These are phyloP conservation scores for Nemania serpens DNA, from an alignment of 2,329 filamentous ascomycete species.

Conservation along the genomic window DNA sequence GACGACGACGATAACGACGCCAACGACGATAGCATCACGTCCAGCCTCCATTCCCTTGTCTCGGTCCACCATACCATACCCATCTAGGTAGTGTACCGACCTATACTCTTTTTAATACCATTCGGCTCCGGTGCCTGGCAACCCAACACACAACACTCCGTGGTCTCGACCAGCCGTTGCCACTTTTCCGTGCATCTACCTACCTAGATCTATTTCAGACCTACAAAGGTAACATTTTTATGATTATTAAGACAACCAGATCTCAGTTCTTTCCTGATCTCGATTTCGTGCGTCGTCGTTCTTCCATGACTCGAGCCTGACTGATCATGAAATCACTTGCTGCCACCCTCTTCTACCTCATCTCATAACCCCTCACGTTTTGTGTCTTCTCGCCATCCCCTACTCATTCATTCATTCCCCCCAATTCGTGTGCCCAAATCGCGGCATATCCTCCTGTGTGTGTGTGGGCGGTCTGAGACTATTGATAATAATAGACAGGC, in stretches of 20 bases:
- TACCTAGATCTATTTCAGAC: no score
- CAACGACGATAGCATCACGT: not conserved
- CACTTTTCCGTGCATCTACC: not conserved
- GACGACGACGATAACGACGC: no score
- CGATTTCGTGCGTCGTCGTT: not conserved
- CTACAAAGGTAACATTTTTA: no score
- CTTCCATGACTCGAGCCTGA: slow-evolving; percentile 2
- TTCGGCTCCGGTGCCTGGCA: not conserved
- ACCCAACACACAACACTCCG: not conserved
- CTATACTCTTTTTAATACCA: not conserved
- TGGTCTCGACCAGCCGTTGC: not conserved
- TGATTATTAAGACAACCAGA: no score
- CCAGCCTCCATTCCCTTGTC: not conserved
- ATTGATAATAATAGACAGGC: not conserved
- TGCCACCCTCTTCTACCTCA: not conserved
- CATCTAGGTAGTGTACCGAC: not conserved
- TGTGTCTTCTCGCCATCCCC: not conserved
- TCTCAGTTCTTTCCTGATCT: not conserved
- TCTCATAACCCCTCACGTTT: not conserved
- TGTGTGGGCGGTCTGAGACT: slow-evolving; percentile 1
- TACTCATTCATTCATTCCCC: not conserved
- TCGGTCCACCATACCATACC: not conserved
- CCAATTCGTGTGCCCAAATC: no score
- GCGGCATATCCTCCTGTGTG: no score
- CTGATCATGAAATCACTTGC: slow-evolving; percentile 5